Base-by-base conservation (phyloP, 2,329 filamentous ascomycete species). In the Huntiella moniliformis region DNA sequence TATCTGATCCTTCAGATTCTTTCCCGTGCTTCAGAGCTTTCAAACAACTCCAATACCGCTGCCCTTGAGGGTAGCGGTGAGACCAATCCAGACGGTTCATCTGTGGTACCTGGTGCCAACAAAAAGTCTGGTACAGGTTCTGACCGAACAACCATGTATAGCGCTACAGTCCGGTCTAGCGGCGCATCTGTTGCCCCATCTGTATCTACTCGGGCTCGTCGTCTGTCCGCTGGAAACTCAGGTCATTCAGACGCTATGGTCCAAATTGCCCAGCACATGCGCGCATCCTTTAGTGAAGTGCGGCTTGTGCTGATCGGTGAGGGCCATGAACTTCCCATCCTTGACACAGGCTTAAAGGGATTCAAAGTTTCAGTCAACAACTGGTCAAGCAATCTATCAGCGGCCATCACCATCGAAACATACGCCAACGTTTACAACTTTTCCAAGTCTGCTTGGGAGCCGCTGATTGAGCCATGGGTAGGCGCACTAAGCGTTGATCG, bases 391-490 rank as follows among this genome's bases (percentile, higher is more conserved):
- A 80, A 79, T 16, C 70, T 98, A 60, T 86, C 79, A 55, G 88
- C 84, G 0, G 85, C 95, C 57, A 82, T 85, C 0, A 81, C 76
- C n/a, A 78, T 98, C 41, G 85, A 95, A 51, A 85, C 88, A 52
- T 94, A 94, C 60, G 74, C 92, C 54, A 98, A 96, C 56, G 80
- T 98, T 18, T 98, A 94, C 68, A 98, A 98, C 61, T 98, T 98
- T 63, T 91, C 91, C 11, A 98, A 98, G 60, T 98, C 91, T 0
- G 85, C 86, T 3, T 98, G 91, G 91, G 91, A 98, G 60, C 91
- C 91, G 3, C 64, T 98, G 32, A 76, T 98, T 18, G 91, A 98
- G 59, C 92, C 92, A 5, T 98, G 91, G 91, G 78, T 88, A 53
- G 69, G 96, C n/a, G 86, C 86, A 2, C 77, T 98, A 53, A 84